Percentiles rank a stretch among this genome's conserved stretches.
Conservation (phyloP, 169 alveolate species). For the Pseudocohnilembus persalinus region DNA sequence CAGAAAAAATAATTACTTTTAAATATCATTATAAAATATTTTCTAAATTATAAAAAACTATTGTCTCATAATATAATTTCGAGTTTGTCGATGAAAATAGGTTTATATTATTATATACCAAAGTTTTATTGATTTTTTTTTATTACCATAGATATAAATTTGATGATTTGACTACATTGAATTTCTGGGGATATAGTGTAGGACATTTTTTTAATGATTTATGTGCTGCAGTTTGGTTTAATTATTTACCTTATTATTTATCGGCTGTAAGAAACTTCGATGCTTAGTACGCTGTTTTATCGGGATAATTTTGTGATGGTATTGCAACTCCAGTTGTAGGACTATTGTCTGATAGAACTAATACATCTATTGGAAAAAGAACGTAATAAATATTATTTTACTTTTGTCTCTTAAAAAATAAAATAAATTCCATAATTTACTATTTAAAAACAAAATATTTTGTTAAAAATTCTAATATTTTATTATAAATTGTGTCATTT, state of each 20-base stretch:
- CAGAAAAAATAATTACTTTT: no score
- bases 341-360: constrained; percentile 52
- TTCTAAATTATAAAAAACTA: no score
- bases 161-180: constrained; percentile 43
- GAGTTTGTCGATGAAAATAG: no score
- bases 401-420: no score
- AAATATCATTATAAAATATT: no score
- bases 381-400: not conserved
- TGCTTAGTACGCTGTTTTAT: constrained; percentile 48
- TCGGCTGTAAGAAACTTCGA: constrained; percentile 30
- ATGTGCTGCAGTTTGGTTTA: constrained; percentile 77
- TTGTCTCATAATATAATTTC: no score
- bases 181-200: constrained; percentile 59
- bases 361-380: constrained; percentile 61
- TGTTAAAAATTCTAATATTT: no score
- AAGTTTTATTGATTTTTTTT: no score
- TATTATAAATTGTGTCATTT: no score
- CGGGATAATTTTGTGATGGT: constrained; percentile 73
- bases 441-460: no score
- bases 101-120: no score
- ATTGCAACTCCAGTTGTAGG: constrained; percentile 73
- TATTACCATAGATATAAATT: constrained; percentile 10
- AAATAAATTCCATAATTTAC: no score
- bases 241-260: constrained; percentile 32
- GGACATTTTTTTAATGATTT: constrained; percentile 79